Evolutionary conservation across 345 rosid genomes (phyloP), one percentile per base, ranked within the genome.

Genomic region (Corchorus olitorius): DNA sequence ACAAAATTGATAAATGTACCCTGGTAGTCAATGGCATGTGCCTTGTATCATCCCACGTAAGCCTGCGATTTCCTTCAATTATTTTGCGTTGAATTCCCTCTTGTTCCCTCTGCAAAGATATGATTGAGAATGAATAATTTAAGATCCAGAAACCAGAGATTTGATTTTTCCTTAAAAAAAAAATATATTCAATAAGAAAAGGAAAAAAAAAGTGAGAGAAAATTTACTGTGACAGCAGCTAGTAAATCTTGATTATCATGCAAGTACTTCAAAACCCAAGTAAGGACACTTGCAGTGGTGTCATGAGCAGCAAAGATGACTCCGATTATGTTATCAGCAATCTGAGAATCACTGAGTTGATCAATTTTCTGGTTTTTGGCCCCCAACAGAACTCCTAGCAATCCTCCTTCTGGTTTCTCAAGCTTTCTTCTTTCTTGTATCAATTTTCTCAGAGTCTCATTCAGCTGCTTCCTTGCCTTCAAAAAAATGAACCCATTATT

Each of bases 291-390:
- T 13, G 98, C 98, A 20, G 99, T 95, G 10, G 98, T 93, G 66
- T 95, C 99, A n/a, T 92, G 96, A 65, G 99, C 98, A 53, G 99
- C 98, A 16, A 95, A 95, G 20, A 93, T 90, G 4, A 95, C 94
- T 37, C 99, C 99, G 48, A 95, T 93, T 75, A 95, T 87, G 68
- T 95, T 95, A 74, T 95, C 99, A 12, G 96, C 94, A 63, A 95
- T 91, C 45, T 95, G 99, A 27, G 90, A 85, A 81, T 95, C 98
- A 12, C 86, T 89, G 10, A 94, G 87, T 49, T 76, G 72, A 37
- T 80, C 81, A 1, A 63, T 73, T 76, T 85, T 83, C n/a, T 77
- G 86, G 62, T 87, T 86, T 59, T 82, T 79, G 22, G 85, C 88
- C 34, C 82, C 90, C 11, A 95, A 73, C 43, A 95, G 72, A 11